Conservation (phyloP, 2,329 filamentous ascomycete species). For the Aspergillus jensenii region DNA sequence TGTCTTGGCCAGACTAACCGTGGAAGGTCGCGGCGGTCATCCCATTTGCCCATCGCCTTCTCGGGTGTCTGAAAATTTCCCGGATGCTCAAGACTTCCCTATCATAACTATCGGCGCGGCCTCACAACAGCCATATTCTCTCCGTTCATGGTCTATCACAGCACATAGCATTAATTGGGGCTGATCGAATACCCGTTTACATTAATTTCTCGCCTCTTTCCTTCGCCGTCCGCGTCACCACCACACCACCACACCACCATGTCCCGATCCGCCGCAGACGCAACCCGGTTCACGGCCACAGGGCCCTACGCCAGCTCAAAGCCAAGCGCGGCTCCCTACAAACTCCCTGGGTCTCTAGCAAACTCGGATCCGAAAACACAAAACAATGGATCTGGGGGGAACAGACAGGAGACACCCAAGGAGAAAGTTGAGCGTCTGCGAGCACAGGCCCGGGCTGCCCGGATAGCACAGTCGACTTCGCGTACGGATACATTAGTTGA, state of each 20-base stretch:
- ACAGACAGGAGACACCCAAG: constrained; percentile 60
- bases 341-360: constrained; percentile 30
- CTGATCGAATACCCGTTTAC: neutral
- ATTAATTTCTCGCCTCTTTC: neutral
- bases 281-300: constrained; percentile 53
- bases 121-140: neutral
- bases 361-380: constrained; percentile 13
- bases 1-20: neutral
- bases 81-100: constrained; percentile 6
- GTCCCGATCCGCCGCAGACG: constrained; percentile 50
- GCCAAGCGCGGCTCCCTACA: constrained; percentile 31
- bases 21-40: constrained; percentile 3
- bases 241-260: constrained; percentile 25
- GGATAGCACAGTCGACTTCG: constrained; percentile 58
- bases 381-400: constrained; percentile 25
- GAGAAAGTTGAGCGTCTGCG: constrained; percentile 69
- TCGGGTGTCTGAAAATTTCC: constrained; percentile 19
- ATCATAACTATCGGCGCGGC: constrained; percentile 4
- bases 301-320: constrained; percentile 50
- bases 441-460: constrained; percentile 66
- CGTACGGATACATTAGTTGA: constrained; percentile 56
- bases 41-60: neutral
- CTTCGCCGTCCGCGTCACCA: neutral
- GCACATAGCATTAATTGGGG: neutral
- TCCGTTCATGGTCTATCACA: neutral